These are phyloP conservation scores for Nigrospora oryzae DNA, from an alignment of 2,329 filamentous ascomycete genomes.

Conservation along the genomic window DNA sequence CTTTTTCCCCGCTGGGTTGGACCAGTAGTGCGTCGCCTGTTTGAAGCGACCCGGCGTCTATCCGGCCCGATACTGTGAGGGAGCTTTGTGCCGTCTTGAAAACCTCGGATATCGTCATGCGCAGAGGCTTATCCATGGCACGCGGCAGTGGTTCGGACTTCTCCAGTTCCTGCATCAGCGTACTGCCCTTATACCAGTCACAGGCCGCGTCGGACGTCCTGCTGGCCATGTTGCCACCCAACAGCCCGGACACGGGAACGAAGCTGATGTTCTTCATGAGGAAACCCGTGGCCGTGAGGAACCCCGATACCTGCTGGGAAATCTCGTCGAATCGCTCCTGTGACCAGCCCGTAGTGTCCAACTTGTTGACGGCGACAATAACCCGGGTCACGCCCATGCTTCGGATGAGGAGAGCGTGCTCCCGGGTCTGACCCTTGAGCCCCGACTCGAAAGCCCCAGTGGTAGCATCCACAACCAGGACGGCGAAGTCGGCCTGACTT, in stretches of 20 bases:
- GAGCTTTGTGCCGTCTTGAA: constrained; percentile 77
- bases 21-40: constrained; percentile 71
- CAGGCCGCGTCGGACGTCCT: constrained; percentile 46
- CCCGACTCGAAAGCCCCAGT: constrained; percentile 91
- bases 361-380: constrained; percentile 90
- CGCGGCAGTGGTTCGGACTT: constrained; percentile 65
- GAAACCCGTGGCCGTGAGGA: constrained; percentile 77
- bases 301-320: constrained; percentile 70
- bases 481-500: constrained; percentile 90
- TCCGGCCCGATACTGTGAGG: constrained; percentile 74
- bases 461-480: constrained; percentile 86
- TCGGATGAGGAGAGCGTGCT: constrained; percentile 81
- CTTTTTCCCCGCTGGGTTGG: constrained; percentile 74
- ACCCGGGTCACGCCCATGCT: constrained; percentile 86
- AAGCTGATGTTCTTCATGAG: constrained; percentile 73
- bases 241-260: constrained; percentile 81
- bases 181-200: constrained; percentile 74
- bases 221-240: constrained; percentile 75
- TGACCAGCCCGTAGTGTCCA: constrained; percentile 81
- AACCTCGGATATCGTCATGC: constrained; percentile 81
- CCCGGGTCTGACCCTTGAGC: constrained; percentile 85
- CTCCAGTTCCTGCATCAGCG: constrained; percentile 78
- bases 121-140: constrained; percentile 68
- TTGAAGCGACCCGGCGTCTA: constrained; percentile 79
- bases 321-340: constrained; percentile 80